These are phyloP conservation scores for Dioszegia hungarica DNA, from an alignment of 768 basidiomycete species.

Conservation along the genomic window DNA sequence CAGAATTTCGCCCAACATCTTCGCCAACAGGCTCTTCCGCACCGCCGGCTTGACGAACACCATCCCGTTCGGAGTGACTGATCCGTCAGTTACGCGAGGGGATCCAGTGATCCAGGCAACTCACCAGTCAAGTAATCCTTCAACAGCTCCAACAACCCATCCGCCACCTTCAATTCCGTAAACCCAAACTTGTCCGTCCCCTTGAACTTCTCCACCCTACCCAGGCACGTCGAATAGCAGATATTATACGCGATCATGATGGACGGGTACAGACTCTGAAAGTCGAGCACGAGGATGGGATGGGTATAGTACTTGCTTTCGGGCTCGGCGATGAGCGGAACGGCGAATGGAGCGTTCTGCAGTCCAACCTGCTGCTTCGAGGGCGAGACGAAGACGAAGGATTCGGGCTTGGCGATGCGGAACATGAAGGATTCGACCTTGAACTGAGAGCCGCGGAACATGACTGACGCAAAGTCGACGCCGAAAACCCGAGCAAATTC, in stretches of 20 bases:
- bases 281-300: conserved; percentile 89
- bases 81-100: neutral
- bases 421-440: conserved; percentile 99
- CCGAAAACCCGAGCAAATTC: conserved; percentile 98
- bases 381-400: conserved; percentile 82
- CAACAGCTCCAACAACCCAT: conserved; percentile 65
- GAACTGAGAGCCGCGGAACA: conserved; percentile 92
- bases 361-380: conserved; percentile 83
- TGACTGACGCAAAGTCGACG: conserved; percentile 91
- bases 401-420: conserved; percentile 92
- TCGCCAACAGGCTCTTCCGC: conserved; percentile 74
- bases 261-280: conserved; percentile 93
- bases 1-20: conserved; percentile 87
- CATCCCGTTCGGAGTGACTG: conserved; percentile 93
- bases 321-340: conserved; percentile 91
- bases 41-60: conserved; percentile 84
- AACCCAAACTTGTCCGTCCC: conserved; percentile 86
- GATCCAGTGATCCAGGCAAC: conserved; percentile 18
- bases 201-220: conserved; percentile 78
- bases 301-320: conserved; percentile 86
- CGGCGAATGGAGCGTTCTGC: conserved; percentile 91
- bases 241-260: conserved; percentile 99
- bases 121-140: conserved; percentile 72
- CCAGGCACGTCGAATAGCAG: conserved; percentile 79
- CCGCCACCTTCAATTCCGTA: conserved; percentile 61